Evolutionary conservation across 495 filamentous ascomycete genomes (phyloP), one percentile per base, ranked within the genome.

Genomic region (Aspergillus indologenus): DNA sequence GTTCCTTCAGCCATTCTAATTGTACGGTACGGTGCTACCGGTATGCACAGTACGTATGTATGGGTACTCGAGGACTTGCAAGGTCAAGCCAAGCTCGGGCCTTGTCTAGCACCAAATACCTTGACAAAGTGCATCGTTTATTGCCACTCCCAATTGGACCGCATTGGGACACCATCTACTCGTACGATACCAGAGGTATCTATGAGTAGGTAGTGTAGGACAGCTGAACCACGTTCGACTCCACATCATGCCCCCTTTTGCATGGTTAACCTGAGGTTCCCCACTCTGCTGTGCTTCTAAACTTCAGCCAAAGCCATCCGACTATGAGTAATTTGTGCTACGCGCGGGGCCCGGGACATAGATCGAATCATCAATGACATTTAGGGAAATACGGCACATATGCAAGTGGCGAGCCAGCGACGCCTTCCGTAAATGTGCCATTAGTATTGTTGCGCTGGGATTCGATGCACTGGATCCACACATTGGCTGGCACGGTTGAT

Each of bases 391-490:
- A 51, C 48, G 48, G 48, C 18, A 29, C 47, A 17, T n/a, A 17
- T 50, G 47, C 47, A 24, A 23, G 47, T 50, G 48, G 23, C 15
- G 14, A 40, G 34, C 34, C 34, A 40, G 34, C 34, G 34, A 40
- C 34, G 49, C 23, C 12, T 29, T 31, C 49, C 40, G 40, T 17
- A n/a, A 52, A 29, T 47, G 51, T 29, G 24, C 45, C 34, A 64
- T 64, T 61, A 61, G 42, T 44, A 55, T 60, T 63, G 18, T 54
- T 57, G 47, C 57, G 48, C 46, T 57, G 15, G 54, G 53, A 63
- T 63, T 57, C 48, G 61, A 34, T 50, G 43, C 44, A 26, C 45
- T 26, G 54, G 57, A 31, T 63, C 61, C 61, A 60, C 61, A 45
- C 21, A 14, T 50, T 45, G 40, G 21, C 19, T 58, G 21, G 53